phyloP scores from a whole-genome alignment of 1,284 basidiomycete species.

The Vanrija pseudolonga region DNA sequence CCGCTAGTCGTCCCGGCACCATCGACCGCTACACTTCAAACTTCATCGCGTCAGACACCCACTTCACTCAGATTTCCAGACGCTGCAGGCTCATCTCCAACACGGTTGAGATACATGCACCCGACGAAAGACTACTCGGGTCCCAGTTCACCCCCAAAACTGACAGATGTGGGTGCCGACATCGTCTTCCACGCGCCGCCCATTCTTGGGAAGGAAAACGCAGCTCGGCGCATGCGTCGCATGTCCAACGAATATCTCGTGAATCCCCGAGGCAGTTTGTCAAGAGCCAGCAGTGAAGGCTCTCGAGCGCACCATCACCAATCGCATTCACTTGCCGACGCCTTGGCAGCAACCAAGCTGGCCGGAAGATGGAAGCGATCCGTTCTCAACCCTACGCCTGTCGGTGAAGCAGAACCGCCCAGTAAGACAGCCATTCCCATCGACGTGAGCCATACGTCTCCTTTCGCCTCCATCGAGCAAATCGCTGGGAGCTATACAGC shows the following conservation, averaged over 20 bases:
- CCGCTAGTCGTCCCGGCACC: too few relatives aligned
- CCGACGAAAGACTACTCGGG: constrained; percentile 10
- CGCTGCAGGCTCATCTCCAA: constrained; percentile 1
- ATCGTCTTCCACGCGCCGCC: constrained; percentile 34
- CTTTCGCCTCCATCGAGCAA: constrained; percentile 35
- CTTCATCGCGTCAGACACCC: too few relatives aligned
- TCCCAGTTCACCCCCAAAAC: constrained; percentile 35
- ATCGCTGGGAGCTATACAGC: constrained; percentile 54
- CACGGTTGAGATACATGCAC: neutral
- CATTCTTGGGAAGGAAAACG: constrained; percentile 7
- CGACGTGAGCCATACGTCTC: constrained; percentile 41
- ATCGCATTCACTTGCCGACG: constrained; percentile 1
- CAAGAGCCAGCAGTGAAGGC: neutral
- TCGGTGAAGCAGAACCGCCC: constrained; percentile 6
- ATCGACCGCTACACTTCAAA: too few relatives aligned
- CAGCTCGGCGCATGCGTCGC: constrained; percentile 11
- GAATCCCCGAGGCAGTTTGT: too few relatives aligned
- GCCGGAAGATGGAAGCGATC: constrained; percentile 18
- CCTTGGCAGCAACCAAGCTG: constrained; percentile 6
- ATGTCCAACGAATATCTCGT: constrained; percentile 2
- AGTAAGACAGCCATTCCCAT: constrained; percentile 32
- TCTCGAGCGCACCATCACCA: neutral
- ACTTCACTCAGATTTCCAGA: too few relatives aligned
- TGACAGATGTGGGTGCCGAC: constrained; percentile 29
- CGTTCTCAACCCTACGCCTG: constrained; percentile 1